Evolutionary conservation across 2,329 filamentous ascomycete genomes (phyloP), one percentile per base, ranked within the genome.

Genomic region (Talaromyces sp.): DNA sequence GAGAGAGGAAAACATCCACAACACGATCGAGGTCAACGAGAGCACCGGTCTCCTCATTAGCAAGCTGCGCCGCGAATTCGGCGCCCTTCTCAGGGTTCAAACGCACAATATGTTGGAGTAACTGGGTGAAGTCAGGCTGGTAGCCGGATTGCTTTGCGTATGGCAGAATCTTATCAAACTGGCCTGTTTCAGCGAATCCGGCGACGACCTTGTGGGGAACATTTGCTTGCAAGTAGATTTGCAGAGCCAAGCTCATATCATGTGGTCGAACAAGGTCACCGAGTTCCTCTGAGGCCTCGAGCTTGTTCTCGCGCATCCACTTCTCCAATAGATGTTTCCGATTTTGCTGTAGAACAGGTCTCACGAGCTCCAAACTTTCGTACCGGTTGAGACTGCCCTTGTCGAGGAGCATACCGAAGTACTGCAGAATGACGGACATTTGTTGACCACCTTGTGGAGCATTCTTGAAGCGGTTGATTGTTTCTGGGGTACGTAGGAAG

Each of bases 241-340:
- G 83, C 58, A 99, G 80, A 28, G 95, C 94, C 70, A 97, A 82
- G 71, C 88, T 87, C 68, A 96, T 81, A 70, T 99, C 94, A 67
- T 97, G 91, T 19, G 89, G 83, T 50, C 94, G 89, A 53, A 97
- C 89, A 67, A 96, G 85, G 73, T 99, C 95, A 78, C 94, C 94
- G 52, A 99, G 84, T 75, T 97, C 90, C 78, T 99, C 94, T 0
- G 94, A 97, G 77, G 89, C 92, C 73, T 95, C 90, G 43, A 99
- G 83, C 80, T 99, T 99, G 75, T 91, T 89, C 77, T 97, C 94
- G 70, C 88, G 88, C 74, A 97, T 84, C 95, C 95, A 99, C 77
- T 99, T 99, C 77, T 97, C 94, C 28, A 99, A 83, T 25, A 99
- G 80, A 70, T 97, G 91, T 78, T 97, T 97, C 64, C 94, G 86